Conservation (phyloP, 306 rosid genomes). For the Pyrus pyrifolia region DNA sequence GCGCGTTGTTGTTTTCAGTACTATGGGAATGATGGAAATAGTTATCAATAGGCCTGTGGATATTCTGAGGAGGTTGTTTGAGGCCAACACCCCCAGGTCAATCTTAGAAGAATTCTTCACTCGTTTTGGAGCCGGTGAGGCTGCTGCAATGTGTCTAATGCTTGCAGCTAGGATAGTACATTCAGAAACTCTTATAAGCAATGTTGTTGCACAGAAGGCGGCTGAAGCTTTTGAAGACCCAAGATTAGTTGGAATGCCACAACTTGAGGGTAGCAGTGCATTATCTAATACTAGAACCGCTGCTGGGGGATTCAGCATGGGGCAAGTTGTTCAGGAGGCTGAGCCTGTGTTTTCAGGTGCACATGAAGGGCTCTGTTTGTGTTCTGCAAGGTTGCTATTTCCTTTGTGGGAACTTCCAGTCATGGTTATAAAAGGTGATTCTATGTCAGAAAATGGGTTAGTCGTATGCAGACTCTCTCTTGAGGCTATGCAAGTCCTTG, state of each 20-base stretch:
- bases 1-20: conserved; percentile 81
- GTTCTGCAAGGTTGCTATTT: conserved; percentile 82
- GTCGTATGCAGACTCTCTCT: conserved; percentile 74
- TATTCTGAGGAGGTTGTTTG: conserved; percentile 75
- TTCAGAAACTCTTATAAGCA: conserved; percentile 71
- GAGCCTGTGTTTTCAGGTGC: conserved; percentile 97
- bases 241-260: conserved; percentile 95
- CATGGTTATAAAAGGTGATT: conserved; percentile 56
- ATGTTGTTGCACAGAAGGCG: conserved; percentile 77
- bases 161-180: conserved; percentile 79
- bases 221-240: conserved; percentile 99
- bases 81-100: conserved; percentile 76
- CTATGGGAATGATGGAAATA: conserved; percentile 97
- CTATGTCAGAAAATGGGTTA: conserved; percentile 54
- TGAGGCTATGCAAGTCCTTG: conserved; percentile 92
- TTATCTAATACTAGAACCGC: conserved; percentile 79
- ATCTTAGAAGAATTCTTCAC: conserved; percentile 89
- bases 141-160: conserved; percentile 95
- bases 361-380: conserved; percentile 96
- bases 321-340: conserved; percentile 99
- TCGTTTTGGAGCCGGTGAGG: conserved; percentile 96
- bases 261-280: conserved; percentile 77
- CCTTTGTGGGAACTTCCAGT: conserved; percentile 98
- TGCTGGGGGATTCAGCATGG: conserved; percentile 96
- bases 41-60: conserved; percentile 94